Evolutionary conservation across 805 yeast genomes (phyloP).

Genomic region (Komagataella phaffii): DNA sequence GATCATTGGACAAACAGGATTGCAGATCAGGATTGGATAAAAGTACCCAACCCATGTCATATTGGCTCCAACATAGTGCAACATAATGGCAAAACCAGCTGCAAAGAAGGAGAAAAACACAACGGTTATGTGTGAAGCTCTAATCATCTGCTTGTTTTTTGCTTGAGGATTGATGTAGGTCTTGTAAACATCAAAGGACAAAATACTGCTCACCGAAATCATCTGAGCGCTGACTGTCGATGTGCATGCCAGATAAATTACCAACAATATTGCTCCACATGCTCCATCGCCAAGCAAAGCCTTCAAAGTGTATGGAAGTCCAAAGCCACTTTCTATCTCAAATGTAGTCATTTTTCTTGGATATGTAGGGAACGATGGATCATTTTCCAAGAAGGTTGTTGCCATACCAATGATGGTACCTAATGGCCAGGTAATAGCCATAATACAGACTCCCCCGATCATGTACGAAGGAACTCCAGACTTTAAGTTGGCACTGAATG

Average conservation of each 20-base stretch:
- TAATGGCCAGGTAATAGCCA: conserved; percentile 21
- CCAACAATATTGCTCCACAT: conserved; percentile 19
- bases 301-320: conserved; percentile 17
- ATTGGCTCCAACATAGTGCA: conserved; percentile 20
- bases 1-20: conserved; percentile 23
- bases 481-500: conserved; percentile 20
- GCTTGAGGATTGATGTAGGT: conserved; percentile 28
- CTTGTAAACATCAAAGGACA: conserved; percentile 33
- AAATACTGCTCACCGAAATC: conserved; percentile 24
- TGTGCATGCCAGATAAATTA: conserved; percentile 24
- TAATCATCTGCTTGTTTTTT: conserved; percentile 23
- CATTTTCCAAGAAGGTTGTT: conserved; percentile 15
- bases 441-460: conserved; percentile 19
- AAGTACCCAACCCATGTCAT: conserved; percentile 24
- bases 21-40: conserved; percentile 22
- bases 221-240: conserved; percentile 27
- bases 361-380: conserved; percentile 18
- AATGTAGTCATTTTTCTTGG: conserved; percentile 16
- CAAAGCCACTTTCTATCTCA: conserved; percentile 19
- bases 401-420: conserved; percentile 23
- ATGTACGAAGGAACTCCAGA: conserved; percentile 25
- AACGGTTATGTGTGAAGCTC: conserved; percentile 27
- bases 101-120: conserved; percentile 22
- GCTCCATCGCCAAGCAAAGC: conserved; percentile 19
- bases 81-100: conserved; percentile 24